Conservation (phyloP, 1,284 basidiomycete species). For the Malassezia yamatoensis region DNA sequence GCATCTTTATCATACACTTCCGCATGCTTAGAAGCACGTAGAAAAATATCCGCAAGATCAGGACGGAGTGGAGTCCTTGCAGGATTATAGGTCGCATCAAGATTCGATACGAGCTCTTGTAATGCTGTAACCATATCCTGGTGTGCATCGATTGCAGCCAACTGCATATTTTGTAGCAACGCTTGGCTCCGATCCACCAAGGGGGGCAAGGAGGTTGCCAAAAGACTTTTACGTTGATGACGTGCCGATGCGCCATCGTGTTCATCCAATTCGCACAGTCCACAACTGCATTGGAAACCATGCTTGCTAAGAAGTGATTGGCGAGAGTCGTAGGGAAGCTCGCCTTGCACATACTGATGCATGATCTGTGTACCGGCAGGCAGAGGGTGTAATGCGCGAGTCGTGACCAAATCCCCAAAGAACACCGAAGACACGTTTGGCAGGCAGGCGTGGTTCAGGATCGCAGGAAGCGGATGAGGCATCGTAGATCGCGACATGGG, state of each 20-base stretch:
- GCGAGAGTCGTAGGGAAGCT: slow-evolving; percentile 32
- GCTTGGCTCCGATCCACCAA: slow-evolving; percentile 35
- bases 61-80: slow-evolving; percentile 24
- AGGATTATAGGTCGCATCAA: slow-evolving; percentile 30
- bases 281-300: slow-evolving; percentile 37
- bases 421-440: slow-evolving; percentile 47
- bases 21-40: slow-evolving; percentile 25
- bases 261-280: slow-evolving; percentile 33
- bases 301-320: slow-evolving; percentile 39
- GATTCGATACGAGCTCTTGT: slow-evolving; percentile 21
- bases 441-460: slow-evolving; percentile 44
- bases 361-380: slow-evolving; percentile 39
- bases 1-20: slow-evolving; percentile 19
- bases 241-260: slow-evolving; percentile 27
- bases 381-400: slow-evolving; percentile 36
- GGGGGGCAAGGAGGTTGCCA: slow-evolving; percentile 28
- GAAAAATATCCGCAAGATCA: slow-evolving; percentile 31
- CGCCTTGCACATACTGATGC: slow-evolving; percentile 45
- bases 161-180: slow-evolving; percentile 23
- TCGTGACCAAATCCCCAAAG: slow-evolving; percentile 42
- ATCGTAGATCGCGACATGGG: slow-evolving; percentile 35
- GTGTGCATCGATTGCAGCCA: slow-evolving; percentile 21
- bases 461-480: slow-evolving; percentile 45
- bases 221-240: slow-evolving; percentile 22
- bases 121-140: slow-evolving; percentile 28